Base-by-base conservation (phyloP, 345 rosid genomes). In the Linum tenue region DNA sequence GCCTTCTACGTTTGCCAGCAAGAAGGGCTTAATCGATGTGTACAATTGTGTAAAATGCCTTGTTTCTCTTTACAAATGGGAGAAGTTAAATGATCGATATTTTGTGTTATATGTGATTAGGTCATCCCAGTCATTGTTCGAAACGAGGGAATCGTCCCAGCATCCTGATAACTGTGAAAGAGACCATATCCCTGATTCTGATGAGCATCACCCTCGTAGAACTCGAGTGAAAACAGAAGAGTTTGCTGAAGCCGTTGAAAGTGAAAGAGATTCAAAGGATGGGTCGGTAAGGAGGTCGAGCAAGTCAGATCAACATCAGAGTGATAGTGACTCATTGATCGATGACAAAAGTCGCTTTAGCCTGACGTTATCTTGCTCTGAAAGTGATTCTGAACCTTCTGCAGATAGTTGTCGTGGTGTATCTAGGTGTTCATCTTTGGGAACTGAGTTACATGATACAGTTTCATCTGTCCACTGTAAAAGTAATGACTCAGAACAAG, bases 291-390 rank as follows among this genome's bases (percentile, higher is more conserved):
- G 64, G 69, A 70, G 50, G 69, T 63, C 66, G 40, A 65, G 72
- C 72, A 55, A 64, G 39, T 56, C 73, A 37, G 74, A 75, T 76
- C 62, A 77, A 57, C 73, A 62, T 70, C 62, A 71, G 61, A 40
- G 43, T 31, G 79, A 79, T 63, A 67, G 73, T 53, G 85, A 76
- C 73, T 55, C 76, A 70, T 81, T 86, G 73, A 75, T n/a, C 60
- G 73, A 76, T 55, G 78, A 76, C 59, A 70, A 7, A 62, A 73
- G 74, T 79, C 71, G 66, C 67, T 64, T 76, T 68, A 74, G 80
- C 72, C 79, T 72, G 58, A 64, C 74, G 62, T 43, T 79, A 51
- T 84, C 90, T 8, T 76, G 44, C 63, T 81, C 82, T 73, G 83
- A 37, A 67, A 79, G 78, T 44, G 78, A 73, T 55, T 69, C 65